A percentile compares a stretch with the other conserved stretches of the same genome.
These are phyloP conservation scores for Dictyostelium purpureum DNA, from an alignment of 78 protist genomes.

Conservation along the genomic window DNA sequence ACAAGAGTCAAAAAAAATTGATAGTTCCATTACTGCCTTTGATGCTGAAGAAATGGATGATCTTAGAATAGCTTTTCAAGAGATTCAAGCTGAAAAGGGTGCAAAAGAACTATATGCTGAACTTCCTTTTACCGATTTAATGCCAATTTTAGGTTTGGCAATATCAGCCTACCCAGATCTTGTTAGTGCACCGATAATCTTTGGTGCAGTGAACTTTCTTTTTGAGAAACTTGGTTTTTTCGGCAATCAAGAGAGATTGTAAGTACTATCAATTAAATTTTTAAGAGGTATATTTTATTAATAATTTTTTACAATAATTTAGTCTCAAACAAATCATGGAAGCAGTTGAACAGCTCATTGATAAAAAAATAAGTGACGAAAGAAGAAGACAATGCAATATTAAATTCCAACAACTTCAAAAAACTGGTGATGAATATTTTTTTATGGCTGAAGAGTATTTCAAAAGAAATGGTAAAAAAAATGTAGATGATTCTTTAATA, in stretches of 20 bases:
- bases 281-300: no score
- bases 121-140: neutral
- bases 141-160: neutral
- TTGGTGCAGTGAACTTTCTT: neutral
- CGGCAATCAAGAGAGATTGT: neutral
- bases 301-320: neutral
- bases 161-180: neutral
- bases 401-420: neutral
- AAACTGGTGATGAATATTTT: neutral
- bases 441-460: neutral
- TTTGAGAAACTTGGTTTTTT: neutral
- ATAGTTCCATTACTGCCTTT: neutral
- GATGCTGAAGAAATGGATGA: neutral
- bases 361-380: neutral
- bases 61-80: neutral
- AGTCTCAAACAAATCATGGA: constrained; percentile 11
- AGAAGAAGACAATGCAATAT: neutral
- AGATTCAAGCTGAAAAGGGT: neutral
- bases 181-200: neutral
- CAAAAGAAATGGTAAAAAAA: neutral
- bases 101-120: neutral
- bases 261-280: neutral
- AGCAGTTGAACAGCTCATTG: constrained; percentile 3
- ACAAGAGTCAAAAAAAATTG: neutral
- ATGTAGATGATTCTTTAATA: neutral